Base-by-base conservation (phyloP, 2,329 filamentous ascomycete species). In the Phoma sp. region DNA sequence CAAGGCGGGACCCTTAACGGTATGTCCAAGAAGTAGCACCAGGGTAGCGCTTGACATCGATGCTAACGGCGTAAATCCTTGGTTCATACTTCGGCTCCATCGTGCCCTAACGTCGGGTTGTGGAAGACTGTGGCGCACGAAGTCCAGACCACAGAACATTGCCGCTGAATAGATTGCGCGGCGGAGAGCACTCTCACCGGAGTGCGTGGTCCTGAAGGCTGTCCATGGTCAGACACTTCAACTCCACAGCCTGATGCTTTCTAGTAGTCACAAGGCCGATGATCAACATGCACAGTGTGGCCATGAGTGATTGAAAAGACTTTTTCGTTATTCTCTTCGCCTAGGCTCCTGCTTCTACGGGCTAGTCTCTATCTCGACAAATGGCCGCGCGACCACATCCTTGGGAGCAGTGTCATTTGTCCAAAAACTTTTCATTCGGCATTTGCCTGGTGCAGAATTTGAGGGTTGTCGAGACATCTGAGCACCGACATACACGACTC, bases 81-180 rank as follows among this genome's bases (percentile, higher is more conserved):
- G 38, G 25, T 48, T 30, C 17, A 26, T 37, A 28, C 17, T 14
- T 25, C 29, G 18, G 6, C 11, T 25, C 25, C 18, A 25, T 36
- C 32, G 37, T 29, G 29, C 29, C 37, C 23, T 11, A 21, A n/a
- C 7, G 21, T 21, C 30, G 37, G 37, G 34, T 30, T 28, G 42
- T 15, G 38, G 12, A n/a, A 7, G 23, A 25, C 6, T 28, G 43
- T 48, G 45, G 49, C 36, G 39, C 26, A 11, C 21, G 7, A 11
- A 23, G 39, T 40, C 45, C 39, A 54, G 51, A 48, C 32, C 50
- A 21, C 37, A 25, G 33, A 25, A 39, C 7, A 47, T n/a, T 32
- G 17, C 43, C 51, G 39, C 33, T 10, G 18, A 10, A 23, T 40
- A 26, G 4, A 29, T 10, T 7, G 33, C 28, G 39, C 51, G 45